Evolutionary conservation across 1,139 yeast genomes (phyloP), one percentile per base, ranked within the genome.

Genomic region (Saccharomyces uvarum): DNA sequence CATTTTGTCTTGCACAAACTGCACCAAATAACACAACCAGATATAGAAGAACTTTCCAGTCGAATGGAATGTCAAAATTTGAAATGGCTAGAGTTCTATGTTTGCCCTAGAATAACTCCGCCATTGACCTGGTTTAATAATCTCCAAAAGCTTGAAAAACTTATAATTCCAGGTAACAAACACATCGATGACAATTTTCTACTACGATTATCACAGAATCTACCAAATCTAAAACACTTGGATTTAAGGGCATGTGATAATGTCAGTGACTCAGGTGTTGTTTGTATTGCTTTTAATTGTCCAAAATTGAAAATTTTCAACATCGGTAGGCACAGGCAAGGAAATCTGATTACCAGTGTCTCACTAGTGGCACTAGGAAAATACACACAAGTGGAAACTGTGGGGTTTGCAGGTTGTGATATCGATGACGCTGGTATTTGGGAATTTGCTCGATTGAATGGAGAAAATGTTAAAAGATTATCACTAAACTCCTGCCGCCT

Each of bases 321-420:
- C 64, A 77, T 90, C 53, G 97, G 97, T 14, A 79, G 98, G 57
- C 91, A 88, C 56, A 74, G 78, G 38, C 78, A 79, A 55, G 89
- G 95, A 14, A 79, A 81, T 51, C 70, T 79, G 44, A 81, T 91
- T 49, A 86, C 96, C 2, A 95, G 89, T 73, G 74, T 78, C 47
- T 81, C 95, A 13, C 70, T 90, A 44, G 73, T 80, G 16, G 77
- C 78, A 24, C 72, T 91, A 32, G 80, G 84, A 5, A 75, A 75
- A 48, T 80, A 80, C 62, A 77, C 81, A 2, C 68, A 75, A 13
- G 72, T 90, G 47, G 75, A 75, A 51, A 90, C 97, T 0, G 75
- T 91, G 50, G 98, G 98, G 0, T 72, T 89, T 14, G 97, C 98
- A 0, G 98, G 98, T 6, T 88, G 97, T 68, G 76, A 80, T 54